phyloP scores from a whole-genome alignment of 768 basidiomycete species.

The Termitomyces sp. region DNA sequence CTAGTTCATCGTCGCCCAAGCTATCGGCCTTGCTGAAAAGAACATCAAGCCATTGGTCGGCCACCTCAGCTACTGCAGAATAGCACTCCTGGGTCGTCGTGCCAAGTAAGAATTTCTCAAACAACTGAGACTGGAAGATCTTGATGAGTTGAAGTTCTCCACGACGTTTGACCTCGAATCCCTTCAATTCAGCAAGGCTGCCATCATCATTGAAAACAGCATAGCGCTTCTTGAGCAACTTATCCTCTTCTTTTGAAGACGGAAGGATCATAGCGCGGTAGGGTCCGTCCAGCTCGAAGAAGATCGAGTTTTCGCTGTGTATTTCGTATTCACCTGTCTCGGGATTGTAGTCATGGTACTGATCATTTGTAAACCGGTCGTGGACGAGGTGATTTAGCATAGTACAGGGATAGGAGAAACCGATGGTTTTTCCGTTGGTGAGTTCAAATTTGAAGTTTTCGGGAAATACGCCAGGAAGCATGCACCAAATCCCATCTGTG shows the following conservation, averaged over 20 bases:
- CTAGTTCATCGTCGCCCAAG: constrained; percentile 85
- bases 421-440: constrained; percentile 77
- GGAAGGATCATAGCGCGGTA: constrained; percentile 99
- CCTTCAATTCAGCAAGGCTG: constrained; percentile 95
- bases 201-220: constrained; percentile 99
- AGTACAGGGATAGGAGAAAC: constrained; percentile 95
- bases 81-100: constrained; percentile 95
- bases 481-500: constrained; percentile 99
- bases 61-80: constrained; percentile 86
- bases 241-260: constrained; percentile 98
- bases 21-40: constrained; percentile 83
- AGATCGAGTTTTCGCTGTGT: constrained; percentile 96
- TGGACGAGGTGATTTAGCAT: constrained; percentile 99
- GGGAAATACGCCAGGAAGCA: constrained; percentile 97
- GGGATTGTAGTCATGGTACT: constrained; percentile 90
- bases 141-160: constrained; percentile 99
- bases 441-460: constrained; percentile 98
- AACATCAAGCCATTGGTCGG: constrained; percentile 96
- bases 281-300: constrained; percentile 98
- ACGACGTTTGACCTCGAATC: constrained; percentile 97
- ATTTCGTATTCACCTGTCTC: constrained; percentile 81
- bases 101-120: constrained; percentile 95
- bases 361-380: constrained; percentile 93
- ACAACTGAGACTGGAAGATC: constrained; percentile 97
- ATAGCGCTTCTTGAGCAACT: constrained; percentile 96